phyloP scores from a whole-genome alignment of 805 yeast species.

The Ogataea angusta region DNA sequence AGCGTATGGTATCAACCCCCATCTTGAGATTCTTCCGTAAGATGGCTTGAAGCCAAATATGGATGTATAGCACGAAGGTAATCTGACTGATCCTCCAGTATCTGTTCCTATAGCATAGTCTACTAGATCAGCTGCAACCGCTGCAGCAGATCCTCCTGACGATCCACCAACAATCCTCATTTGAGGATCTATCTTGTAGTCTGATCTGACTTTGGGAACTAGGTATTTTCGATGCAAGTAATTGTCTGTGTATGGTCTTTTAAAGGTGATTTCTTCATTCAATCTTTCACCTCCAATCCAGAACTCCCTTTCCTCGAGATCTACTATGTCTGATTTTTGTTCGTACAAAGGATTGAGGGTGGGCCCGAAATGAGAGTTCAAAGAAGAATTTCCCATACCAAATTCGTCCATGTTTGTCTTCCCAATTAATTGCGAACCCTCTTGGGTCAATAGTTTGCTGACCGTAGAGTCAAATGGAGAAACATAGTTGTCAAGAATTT shows the following conservation, averaged over 20 bases:
- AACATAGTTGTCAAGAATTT: constrained; percentile 51
- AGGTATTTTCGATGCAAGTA: constrained; percentile 14
- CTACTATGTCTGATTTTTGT: constrained; percentile 21
- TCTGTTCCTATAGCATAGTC: constrained; percentile 89
- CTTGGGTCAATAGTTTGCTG: constrained; percentile 45
- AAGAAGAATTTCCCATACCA: constrained; percentile 88
- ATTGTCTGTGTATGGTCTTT: constrained; percentile 29
- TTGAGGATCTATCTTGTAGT: constrained; percentile 18
- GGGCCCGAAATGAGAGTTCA: constrained; percentile 55
- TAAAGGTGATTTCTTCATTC: constrained; percentile 37
- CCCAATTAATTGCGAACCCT: constrained; percentile 60
- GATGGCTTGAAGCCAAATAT: constrained; percentile 88
- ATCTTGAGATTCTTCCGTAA: constrained; percentile 86
- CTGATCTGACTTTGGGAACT: constrained; percentile 16
- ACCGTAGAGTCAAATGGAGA: constrained; percentile 87
- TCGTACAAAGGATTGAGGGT: constrained; percentile 48
- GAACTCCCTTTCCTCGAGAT: constrained; percentile 22
- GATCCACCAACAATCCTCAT: constrained; percentile 78
- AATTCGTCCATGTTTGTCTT: constrained; percentile 94
- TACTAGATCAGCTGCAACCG: constrained; percentile 69
- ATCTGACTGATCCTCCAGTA: constrained; percentile 94
- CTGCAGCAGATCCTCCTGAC: constrained; percentile 94
- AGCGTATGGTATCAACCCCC: constrained; percentile 91
- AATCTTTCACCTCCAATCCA: constrained; percentile 22
- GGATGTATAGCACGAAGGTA: constrained; percentile 88